phyloP scores from a whole-genome alignment of 306 rosid species.

The Abrus precatorius region DNA sequence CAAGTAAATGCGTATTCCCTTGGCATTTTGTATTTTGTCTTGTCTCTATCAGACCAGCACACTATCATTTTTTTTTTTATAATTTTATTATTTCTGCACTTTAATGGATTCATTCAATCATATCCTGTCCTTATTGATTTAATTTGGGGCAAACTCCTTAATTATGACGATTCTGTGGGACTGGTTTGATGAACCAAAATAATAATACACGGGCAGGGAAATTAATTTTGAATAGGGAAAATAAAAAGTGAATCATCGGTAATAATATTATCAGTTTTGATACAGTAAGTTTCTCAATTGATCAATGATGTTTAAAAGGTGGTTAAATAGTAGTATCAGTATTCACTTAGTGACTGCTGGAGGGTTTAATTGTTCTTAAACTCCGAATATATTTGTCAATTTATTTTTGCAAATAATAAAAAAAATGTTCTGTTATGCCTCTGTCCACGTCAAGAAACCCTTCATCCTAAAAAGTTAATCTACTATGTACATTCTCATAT shows the following conservation, averaged over 20 bases:
- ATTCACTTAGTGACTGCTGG: background rate
- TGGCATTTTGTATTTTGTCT: constrained; percentile 12
- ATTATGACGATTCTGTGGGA: constrained; percentile 23
- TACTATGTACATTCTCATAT: background rate
- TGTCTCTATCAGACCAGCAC: constrained; percentile 19
- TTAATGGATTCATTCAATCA: constrained; percentile 7
- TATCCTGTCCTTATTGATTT: background rate
- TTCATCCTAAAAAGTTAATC: constrained; percentile 19
- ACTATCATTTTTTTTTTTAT: background rate
- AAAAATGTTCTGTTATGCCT: background rate
- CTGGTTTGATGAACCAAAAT: constrained; percentile 1
- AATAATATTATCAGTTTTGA: background rate
- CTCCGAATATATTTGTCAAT: background rate
- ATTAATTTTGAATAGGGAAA: background rate
- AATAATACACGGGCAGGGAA: background rate
- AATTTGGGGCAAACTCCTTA: constrained; percentile 7
- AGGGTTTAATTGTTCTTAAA: constrained; percentile 7
- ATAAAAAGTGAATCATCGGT: background rate
- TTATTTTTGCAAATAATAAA: background rate
- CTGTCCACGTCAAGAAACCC: constrained; percentile 5
- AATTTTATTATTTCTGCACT: constrained; percentile 10
- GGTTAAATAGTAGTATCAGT: background rate
- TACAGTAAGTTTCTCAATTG: background rate
- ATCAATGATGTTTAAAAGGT: background rate
- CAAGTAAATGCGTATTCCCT: constrained; percentile 33